These are phyloP conservation scores for Botrytis tulipae DNA, from an alignment of 2,329 filamentous ascomycete genomes.

Conservation along the genomic window DNA sequence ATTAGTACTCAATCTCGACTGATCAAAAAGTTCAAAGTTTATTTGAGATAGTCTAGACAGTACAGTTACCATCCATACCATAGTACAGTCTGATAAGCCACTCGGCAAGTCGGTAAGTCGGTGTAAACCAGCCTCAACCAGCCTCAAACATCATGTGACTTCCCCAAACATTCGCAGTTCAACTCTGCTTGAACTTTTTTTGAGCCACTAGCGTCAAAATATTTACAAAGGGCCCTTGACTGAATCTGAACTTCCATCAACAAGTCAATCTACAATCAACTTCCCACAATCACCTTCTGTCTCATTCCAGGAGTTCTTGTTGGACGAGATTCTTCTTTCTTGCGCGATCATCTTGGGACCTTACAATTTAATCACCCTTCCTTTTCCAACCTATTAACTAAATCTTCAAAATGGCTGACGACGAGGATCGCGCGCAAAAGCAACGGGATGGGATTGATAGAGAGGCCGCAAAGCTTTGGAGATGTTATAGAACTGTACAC, in stretches of 20 bases:
- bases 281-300: not conserved
- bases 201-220: constrained; percentile 11
- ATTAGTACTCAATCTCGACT: too few species aligned
- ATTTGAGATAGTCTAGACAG: not conserved
- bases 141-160: not conserved
- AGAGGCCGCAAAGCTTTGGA: constrained; percentile 72
- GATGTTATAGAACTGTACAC: constrained; percentile 87
- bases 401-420: constrained; percentile 31
- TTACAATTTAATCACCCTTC: not conserved
- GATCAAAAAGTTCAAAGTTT: not conserved
- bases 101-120: not conserved
- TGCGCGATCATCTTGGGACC: not conserved
- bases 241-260: not conserved
- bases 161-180: not conserved
- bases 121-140: not conserved
- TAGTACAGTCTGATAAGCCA: not conserved
- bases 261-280: not conserved
- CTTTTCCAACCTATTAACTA: not conserved
- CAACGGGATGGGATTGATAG: constrained; percentile 40
- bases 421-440: constrained; percentile 36
- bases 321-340: not conserved
- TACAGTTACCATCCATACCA: not conserved
- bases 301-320: too few species aligned
- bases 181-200: constrained; percentile 17
- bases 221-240: constrained; percentile 15